These are phyloP conservation scores for Lactuca saligna DNA, from an alignment of 129 eudicot genomes.

Conservation along the genomic window DNA sequence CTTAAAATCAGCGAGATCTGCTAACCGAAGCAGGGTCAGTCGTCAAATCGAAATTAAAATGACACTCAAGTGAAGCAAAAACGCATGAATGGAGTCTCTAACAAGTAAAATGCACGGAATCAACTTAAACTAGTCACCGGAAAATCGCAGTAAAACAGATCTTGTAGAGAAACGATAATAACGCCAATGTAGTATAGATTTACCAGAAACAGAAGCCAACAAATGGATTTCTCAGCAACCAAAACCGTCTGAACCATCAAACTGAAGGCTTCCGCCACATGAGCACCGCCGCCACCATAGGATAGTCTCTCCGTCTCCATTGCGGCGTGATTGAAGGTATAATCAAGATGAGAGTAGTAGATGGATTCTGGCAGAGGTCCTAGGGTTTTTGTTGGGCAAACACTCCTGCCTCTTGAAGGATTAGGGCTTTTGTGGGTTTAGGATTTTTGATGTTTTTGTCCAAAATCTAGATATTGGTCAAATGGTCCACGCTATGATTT, in stretches of 20 bases:
- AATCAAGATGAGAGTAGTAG: constrained; percentile 1
- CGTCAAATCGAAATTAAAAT: constrained; percentile 10
- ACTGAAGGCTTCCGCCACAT: constrained; percentile 18
- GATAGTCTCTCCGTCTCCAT: constrained; percentile 28
- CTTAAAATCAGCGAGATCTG: not conserved
- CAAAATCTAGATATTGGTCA: constrained; percentile 7
- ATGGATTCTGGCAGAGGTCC: constrained; percentile 3
- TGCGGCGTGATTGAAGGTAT: constrained; percentile 2
- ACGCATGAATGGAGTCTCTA: constrained; percentile 2
- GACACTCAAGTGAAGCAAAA: not conserved
- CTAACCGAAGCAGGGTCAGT: not conserved
- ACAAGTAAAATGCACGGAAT: not conserved
- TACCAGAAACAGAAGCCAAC: constrained; percentile 45
- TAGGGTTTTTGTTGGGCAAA: constrained; percentile 18
- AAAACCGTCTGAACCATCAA: constrained; percentile 24
- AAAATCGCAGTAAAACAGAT: not conserved
- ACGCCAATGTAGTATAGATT: constrained; percentile 15
- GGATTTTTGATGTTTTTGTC: constrained; percentile 13
- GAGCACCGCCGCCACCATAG: constrained; percentile 10
- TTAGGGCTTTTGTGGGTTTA: constrained; percentile 29
- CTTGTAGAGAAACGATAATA: constrained; percentile 1
- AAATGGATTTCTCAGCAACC: constrained; percentile 38
- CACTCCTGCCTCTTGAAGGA: not conserved
- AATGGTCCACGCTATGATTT: not conserved
- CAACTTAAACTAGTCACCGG: not conserved